A percentile compares a stretch with the other conserved stretches of the same genome.
Evolutionary conservation across 108 stramenopile genomes (phyloP).

Genomic region (Stephanodiscus minutulus): DNA sequence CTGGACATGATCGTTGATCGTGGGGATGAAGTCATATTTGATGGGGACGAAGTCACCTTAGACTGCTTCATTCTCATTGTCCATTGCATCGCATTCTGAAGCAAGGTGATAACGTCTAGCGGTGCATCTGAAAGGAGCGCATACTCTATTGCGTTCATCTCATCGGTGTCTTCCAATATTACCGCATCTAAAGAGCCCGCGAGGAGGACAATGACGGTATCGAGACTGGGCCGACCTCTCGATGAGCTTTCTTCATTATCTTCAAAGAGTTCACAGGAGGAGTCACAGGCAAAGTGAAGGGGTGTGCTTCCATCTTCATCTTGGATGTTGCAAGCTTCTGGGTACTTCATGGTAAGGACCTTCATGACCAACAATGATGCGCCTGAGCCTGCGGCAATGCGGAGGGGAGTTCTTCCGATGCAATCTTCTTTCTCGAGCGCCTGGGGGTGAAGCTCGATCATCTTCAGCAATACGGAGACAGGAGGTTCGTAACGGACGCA

Average conservation of each 20-base stretch:
- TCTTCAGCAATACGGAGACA: background rate
- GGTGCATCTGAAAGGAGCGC: slow-evolving; percentile 18
- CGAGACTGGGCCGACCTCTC: slow-evolving; percentile 8
- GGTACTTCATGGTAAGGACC: slow-evolving; percentile 6
- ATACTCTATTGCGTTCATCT: slow-evolving; percentile 26
- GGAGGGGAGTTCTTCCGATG: slow-evolving; percentile 25
- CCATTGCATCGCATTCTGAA: slow-evolving; percentile 7
- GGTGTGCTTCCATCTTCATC: slow-evolving; percentile 21
- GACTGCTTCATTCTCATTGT: background rate
- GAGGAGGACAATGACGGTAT: slow-evolving; percentile 10
- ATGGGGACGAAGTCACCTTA: background rate
- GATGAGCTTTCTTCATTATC: background rate
- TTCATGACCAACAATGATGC: background rate
- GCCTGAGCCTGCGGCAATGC: slow-evolving; percentile 16
- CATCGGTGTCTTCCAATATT: slow-evolving; percentile 15
- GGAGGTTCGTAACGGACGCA: slow-evolving; percentile 16
- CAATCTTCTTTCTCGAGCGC: slow-evolving; percentile 5
- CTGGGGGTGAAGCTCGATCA: slow-evolving; percentile 15
- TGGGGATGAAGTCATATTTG: background rate
- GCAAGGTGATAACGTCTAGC: background rate
- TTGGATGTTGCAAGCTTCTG: slow-evolving; percentile 8
- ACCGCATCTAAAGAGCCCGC: slow-evolving; percentile 7
- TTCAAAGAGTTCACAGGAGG: slow-evolving; percentile 16
- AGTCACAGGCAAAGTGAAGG: slow-evolving; percentile 22
- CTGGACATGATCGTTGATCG: background rate